Base-by-base conservation (phyloP, 2,329 filamentous ascomycete genomes). In the Leptographium galeiforme region DNA sequence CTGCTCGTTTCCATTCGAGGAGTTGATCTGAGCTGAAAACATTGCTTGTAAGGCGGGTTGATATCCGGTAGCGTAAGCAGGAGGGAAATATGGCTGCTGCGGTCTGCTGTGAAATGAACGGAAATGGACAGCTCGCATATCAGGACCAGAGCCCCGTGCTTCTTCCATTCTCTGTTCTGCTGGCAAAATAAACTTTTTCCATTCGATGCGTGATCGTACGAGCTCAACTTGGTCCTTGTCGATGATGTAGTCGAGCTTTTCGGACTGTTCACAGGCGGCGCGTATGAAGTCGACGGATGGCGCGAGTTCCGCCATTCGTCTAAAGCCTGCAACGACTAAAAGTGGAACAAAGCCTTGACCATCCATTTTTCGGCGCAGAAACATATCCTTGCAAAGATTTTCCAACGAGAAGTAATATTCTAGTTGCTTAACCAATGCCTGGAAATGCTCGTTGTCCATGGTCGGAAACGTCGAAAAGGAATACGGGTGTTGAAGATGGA, bases 371-470 rank as follows among this genome's bases (percentile, higher is more conserved):
- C 81, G 83, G 54, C 93, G 84, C 55, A 98, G 75, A 68, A 82
- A 97, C 63, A 87, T 76, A 63, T 98, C 93, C 69, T 95, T 96
- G 76, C 88, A 87, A 50, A 97, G 76, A 65, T 98, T 98, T 63
- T 96, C 87, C 33, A 95, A 79, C 0, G 91, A 97, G 70, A 98
- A 95, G 69, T 98, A 98, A 72, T 96, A 98, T 63, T 95, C 89
- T 40, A 89, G 78, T 63, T 77, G 72, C 58, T 65, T 66, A 53
- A 69, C 73, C 49, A 80, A 65, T 48, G 73, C 65, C 4, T 67
- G 60, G 40, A 74, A 53, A 41, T 68, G 41, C 11, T 60, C 59
- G 8, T 34, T n/a, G 13, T 59, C 58, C 53, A 56, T 52, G 12
- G 41, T 54, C 4, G 54, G 47, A 39, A 48, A 53, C 0, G 53